These are phyloP conservation scores for Microdochium trichocladiopsis DNA, from an alignment of 2,329 filamentous ascomycete genomes.

Conservation along the genomic window DNA sequence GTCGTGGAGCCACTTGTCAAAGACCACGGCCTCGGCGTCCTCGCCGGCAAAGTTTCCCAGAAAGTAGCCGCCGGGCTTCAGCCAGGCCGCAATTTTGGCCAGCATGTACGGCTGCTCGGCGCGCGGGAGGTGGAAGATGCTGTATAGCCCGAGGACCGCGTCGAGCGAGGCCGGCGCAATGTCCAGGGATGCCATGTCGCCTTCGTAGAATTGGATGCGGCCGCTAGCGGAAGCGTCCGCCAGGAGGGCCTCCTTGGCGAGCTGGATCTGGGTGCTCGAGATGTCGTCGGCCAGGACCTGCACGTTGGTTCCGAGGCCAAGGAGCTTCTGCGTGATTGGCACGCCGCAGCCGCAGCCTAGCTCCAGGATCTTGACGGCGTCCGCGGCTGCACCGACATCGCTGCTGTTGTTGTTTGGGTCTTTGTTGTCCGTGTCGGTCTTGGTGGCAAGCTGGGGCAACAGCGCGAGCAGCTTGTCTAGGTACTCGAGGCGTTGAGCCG, in stretches of 20 bases:
- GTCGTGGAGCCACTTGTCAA: slow-evolving; percentile 27
- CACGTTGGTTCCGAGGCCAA: slow-evolving; percentile 13
- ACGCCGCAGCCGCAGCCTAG: slow-evolving; percentile 33
- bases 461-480: slow-evolving; percentile 21
- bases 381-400: not conserved
- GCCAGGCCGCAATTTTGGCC: slow-evolving; percentile 34
- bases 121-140: slow-evolving; percentile 45
- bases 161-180: slow-evolving; percentile 30
- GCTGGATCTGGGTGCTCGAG: slow-evolving; percentile 27
- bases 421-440: no score
- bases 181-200: slow-evolving; percentile 29
- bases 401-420: not conserved
- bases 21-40: slow-evolving; percentile 16
- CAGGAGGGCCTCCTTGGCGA: slow-evolving; percentile 18
- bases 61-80: slow-evolving; percentile 42
- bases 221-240: slow-evolving; percentile 4
- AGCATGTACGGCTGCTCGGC: slow-evolving; percentile 41
- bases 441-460: slow-evolving; percentile 12
- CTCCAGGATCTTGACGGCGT: slow-evolving; percentile 24
- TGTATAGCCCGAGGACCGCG: slow-evolving; percentile 44
- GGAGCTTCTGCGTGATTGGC: slow-evolving; percentile 25
- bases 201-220: slow-evolving; percentile 18
- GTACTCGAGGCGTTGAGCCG: slow-evolving; percentile 22
- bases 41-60: slow-evolving; percentile 37
- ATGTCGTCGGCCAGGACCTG: slow-evolving; percentile 32